Base-by-base conservation (phyloP, 2,329 filamentous ascomycete genomes). In the Penicillium sp. region DNA sequence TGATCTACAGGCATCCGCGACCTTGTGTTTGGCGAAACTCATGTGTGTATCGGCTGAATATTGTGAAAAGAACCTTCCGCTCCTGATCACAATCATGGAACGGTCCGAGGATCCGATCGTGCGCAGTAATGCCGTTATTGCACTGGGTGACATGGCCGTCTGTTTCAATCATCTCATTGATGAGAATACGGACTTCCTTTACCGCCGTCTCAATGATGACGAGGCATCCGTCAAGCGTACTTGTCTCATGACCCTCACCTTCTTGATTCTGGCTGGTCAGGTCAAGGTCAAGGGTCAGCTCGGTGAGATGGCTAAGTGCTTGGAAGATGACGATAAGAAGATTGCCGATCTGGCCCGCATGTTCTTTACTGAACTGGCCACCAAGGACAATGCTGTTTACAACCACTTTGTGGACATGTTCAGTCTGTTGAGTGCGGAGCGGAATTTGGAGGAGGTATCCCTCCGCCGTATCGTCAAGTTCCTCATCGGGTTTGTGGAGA, bases 341-440 rank as follows among this genome's bases (percentile, higher is more conserved):
- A 96, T 98, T 61, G 90, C 93, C 0, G 95, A 99, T 70, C 84
- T 99, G 70, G 91, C 92, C 14, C 84, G 91, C 57, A 98, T 98
- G 93, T 99, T 99, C 85, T 99, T 99, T 76, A 93, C 91, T 0
- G 95, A 99, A 76, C 84, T 99, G 54, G 92, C 93, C 60, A 96
- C 92, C 65, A 99, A 99, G 80, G 95, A 99, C 73, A 99, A 99
- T 70, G 95, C 95, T 2, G 91, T 99, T 2, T 99, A 99, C 76
- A 99, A 99, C 73, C 93, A 99, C 78, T 99, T 99, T 76, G 92
- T 99, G 27, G 95, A 99, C 72, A 98, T 99, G 91, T 99, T 99
- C 76, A 93, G 90, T 70, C 79, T 98, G 63, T 81, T 99, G 47
- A 95, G 90, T 56, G 90, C 92, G 0, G 93, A 96, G 66, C 84